These are phyloP conservation scores for Blepharisma undulans DNA, from an alignment of 169 alveolate species.

Conservation along the genomic window DNA sequence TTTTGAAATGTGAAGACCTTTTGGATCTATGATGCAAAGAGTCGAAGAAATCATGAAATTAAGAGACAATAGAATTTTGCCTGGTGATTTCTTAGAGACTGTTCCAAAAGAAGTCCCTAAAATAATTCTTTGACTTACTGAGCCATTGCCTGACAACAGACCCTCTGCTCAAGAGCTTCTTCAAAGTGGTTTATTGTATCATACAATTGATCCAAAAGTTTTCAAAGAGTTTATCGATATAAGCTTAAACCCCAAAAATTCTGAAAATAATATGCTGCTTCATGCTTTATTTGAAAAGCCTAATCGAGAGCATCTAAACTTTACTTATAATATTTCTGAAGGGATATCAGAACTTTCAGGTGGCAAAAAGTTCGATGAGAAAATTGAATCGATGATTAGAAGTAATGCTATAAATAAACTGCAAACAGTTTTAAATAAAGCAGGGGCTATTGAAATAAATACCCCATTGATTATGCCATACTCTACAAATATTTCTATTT, in stretches of 20 bases:
- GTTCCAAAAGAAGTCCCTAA: constrained; percentile 18
- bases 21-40: constrained; percentile 12
- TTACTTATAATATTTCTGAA: constrained; percentile 6
- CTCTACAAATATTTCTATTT: background rate
- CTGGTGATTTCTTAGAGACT: constrained; percentile 23
- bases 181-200: background rate
- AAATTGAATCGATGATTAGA: constrained; percentile 8
- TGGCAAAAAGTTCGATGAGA: background rate
- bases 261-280: background rate
- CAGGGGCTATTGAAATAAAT: constrained; percentile 25
- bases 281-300: background rate
- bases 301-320: background rate
- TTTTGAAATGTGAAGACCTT: constrained; percentile 44
- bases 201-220: background rate
- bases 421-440: background rate
- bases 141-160: background rate
- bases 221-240: background rate
- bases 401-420: background rate
- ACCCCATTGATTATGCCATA: constrained; percentile 19
- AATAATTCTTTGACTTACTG: constrained; percentile 27
- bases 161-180: constrained; percentile 34
- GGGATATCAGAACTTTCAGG: background rate
- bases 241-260: background rate
- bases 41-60: background rate
- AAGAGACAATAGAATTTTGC: background rate